These are phyloP conservation scores for Thermomucor indicae-seudaticae DNA, from an alignment of 371 early-diverging fungal genomes.

Conservation along the genomic window DNA sequence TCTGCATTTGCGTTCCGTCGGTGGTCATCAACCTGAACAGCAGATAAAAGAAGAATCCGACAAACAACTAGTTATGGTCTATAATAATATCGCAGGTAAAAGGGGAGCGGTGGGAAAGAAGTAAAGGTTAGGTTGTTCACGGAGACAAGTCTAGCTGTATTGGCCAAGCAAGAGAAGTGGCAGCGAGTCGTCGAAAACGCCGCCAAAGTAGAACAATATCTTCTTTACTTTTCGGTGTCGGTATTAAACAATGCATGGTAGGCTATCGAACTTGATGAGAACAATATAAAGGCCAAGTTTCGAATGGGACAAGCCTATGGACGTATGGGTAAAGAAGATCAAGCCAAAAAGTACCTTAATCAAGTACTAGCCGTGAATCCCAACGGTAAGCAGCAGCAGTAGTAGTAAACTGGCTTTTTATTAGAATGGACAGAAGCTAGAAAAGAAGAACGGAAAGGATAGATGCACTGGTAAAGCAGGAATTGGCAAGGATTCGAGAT, in stretches of 20 bases:
- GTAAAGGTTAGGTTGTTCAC: neutral
- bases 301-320: constrained; percentile 38
- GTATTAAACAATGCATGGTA: neutral
- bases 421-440: neutral
- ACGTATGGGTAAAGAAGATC: constrained; percentile 21
- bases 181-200: constrained; percentile 31
- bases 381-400: constrained; percentile 19
- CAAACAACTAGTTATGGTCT: constrained; percentile 36
- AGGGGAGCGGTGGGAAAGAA: neutral
- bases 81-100: constrained; percentile 40
- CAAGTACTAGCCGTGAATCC: constrained; percentile 23
- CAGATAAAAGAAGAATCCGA: constrained; percentile 16
- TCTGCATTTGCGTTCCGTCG: constrained; percentile 34
- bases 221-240: neutral
- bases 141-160: constrained; percentile 26
- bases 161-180: constrained; percentile 40
- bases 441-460: neutral
- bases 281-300: constrained; percentile 34
- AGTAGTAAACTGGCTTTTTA: too few species aligned
- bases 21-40: constrained; percentile 19
- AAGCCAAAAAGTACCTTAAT: constrained; percentile 21
- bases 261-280: constrained; percentile 23
- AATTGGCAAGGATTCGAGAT: constrained; percentile 7
- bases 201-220: constrained; percentile 15
- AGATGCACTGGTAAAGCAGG: constrained; percentile 6